These are phyloP conservation scores for Aspergillus ruber DNA, from an alignment of 2,329 filamentous ascomycete species.

Conservation along the genomic window DNA sequence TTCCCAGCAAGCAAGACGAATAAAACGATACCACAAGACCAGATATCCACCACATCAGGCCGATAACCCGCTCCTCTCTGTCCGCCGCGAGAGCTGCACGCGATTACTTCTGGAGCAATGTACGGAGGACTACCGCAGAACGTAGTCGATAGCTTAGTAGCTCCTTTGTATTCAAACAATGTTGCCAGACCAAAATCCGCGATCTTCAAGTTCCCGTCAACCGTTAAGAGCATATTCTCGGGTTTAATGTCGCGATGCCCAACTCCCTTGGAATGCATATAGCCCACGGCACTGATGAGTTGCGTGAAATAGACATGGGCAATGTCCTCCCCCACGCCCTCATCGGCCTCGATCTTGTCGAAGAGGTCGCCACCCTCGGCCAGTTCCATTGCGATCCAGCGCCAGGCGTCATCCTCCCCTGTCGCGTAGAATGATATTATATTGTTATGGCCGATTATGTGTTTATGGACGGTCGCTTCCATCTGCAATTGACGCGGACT, in stretches of 20 bases:
- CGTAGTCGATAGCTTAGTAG: slow-evolving; percentile 73
- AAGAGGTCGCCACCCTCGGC: slow-evolving; percentile 94
- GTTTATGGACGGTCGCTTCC: slow-evolving; percentile 84
- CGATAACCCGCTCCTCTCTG: slow-evolving; percentile 38
- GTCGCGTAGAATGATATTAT: slow-evolving; percentile 88
- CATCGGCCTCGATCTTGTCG: slow-evolving; percentile 98
- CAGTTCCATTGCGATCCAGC: slow-evolving; percentile 98
- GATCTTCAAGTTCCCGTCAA: slow-evolving; percentile 80
- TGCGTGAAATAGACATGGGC: slow-evolving; percentile 96
- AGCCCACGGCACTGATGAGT: slow-evolving; percentile 80
- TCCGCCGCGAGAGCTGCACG: slow-evolving; percentile 47
- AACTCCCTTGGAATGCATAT: slow-evolving; percentile 93
- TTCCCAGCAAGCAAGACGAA: slow-evolving; percentile 94
- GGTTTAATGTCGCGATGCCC: slow-evolving; percentile 89
- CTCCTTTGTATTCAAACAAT: slow-evolving; percentile 82
- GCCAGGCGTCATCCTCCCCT: slow-evolving; percentile 79
- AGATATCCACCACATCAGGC: slow-evolving; percentile 81
- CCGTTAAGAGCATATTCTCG: slow-evolving; percentile 87
- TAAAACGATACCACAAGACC: slow-evolving; percentile 96
- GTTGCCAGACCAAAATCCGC: slow-evolving; percentile 96
- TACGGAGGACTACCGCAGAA: slow-evolving; percentile 96
- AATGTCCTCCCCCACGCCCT: slow-evolving; percentile 88
- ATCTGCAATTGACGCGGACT: slow-evolving; percentile 83
- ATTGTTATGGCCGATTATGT: slow-evolving; percentile 83
- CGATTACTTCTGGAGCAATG: slow-evolving; percentile 85